Evolutionary conservation across 768 basidiomycete genomes (phyloP), one percentile per base, ranked within the genome.

Genomic region (Russula foetens): DNA sequence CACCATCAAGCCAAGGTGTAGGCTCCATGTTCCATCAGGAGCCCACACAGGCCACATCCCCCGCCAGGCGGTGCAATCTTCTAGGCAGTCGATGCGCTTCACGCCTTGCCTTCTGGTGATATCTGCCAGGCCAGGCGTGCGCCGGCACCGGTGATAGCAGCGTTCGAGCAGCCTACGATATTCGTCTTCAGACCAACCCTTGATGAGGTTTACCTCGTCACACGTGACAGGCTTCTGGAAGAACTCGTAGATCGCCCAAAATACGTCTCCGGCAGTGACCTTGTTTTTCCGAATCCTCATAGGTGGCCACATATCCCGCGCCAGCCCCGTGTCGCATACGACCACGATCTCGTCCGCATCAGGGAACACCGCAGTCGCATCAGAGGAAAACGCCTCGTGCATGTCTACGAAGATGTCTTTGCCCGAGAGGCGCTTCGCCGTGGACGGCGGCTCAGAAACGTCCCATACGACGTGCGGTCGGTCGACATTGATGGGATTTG

Each of bases 231-330:
- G 12, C 46, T 38, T 50, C 46, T 63, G 62, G 41, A 65, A 60
- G 58, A 47, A 65, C 28, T 65, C 46, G 8, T 63, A 65, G 15
- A 65, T 62, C 19, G 62, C 55, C 62, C 58, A 47, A 28, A 63
- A 65, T 12, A 65, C 58, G 21, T 65, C 64, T 21, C 62, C 57
- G 9, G 46, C 45, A 7, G 62, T 49, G 38, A 65, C 39, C 31
- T 39, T 45, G n/a, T 46, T n/a, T 33, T 52, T 56, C 50, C 49
- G 28, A 26, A 65, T 44, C 31, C 31, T 33, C 41, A 65, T 63
- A 38, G 57, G 58, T 7, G 57, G 48, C 62, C 57, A 63, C 44
- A 54, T 47, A 15, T 63, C 61, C 24, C 44, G 52, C 7, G 35
- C 41, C 9, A 58, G 43, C 21, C 56, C 62, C 2, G 33, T 9